Conservation (phyloP, 2,329 filamentous ascomycete genomes). For the Thielaviopsis populi region DNA sequence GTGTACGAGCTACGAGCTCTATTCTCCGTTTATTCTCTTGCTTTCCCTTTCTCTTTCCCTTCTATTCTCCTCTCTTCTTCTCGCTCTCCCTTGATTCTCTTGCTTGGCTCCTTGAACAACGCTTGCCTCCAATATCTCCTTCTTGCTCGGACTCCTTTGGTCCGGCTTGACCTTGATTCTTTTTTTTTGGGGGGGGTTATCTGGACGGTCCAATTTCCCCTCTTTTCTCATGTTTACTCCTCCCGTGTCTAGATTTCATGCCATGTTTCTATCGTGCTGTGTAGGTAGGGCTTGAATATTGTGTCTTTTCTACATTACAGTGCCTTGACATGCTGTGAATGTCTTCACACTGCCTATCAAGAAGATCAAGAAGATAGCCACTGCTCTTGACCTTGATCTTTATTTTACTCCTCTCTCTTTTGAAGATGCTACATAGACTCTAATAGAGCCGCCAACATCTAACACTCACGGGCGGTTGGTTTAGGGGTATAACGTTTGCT, state of each 20-base stretch:
- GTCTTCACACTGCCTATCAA: too few species aligned
- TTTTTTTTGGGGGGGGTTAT: too few species aligned
- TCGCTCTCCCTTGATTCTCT: not conserved
- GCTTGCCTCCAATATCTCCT: not conserved
- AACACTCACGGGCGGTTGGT: conserved; percentile 12
- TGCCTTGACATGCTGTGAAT: too few species aligned
- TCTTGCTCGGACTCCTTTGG: not conserved
- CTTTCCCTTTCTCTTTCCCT: not conserved
- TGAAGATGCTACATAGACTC: not conserved
- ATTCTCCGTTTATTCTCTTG: not conserved
- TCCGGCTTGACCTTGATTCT: not conserved
- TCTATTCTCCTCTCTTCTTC: not conserved
- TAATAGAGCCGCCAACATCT: not conserved
- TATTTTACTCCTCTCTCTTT: not conserved
- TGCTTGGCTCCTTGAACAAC: not conserved
- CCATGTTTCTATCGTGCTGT: too few species aligned
- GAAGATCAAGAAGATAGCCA: too few species aligned
- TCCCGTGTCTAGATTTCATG: too few species aligned
- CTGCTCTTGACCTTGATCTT: too few species aligned
- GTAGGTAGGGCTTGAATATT: too few species aligned
- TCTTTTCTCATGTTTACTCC: not conserved
- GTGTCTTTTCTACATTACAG: not conserved
- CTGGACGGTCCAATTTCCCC: not conserved
- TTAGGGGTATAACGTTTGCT: conserved; percentile 16
- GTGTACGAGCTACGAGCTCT: not conserved